Evolutionary conservation across 805 yeast genomes (phyloP).

Genomic region (Teunomyces funiuensis): DNA sequence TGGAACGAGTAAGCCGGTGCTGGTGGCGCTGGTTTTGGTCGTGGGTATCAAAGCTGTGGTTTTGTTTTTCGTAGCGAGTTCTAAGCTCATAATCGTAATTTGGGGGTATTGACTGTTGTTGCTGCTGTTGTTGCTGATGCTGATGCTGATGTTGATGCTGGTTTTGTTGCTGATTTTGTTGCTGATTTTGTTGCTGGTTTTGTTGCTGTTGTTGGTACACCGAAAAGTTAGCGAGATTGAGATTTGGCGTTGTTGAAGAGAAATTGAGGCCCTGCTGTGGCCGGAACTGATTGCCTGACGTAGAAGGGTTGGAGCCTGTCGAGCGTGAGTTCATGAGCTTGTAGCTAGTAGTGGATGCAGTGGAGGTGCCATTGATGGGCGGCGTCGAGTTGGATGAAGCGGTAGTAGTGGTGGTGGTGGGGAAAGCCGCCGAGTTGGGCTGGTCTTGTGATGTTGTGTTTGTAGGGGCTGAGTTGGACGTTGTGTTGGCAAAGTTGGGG

Average conservation of each 20-base stretch:
- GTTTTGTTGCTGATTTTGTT: conserved; percentile 15
- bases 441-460: conserved; percentile 2
- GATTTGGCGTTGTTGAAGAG: conserved; percentile 16
- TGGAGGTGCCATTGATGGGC: conserved; percentile 1
- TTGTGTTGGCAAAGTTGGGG: conserved; percentile 9
- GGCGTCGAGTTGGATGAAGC: conserved; percentile 10
- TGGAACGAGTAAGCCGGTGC: conserved; percentile 6
- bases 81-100: conserved; percentile 21
- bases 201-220: conserved; percentile 14
- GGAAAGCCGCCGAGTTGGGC: neutral
- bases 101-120: conserved; percentile 5
- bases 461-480: conserved; percentile 6
- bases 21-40: conserved; percentile 2
- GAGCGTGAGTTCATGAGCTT: conserved; percentile 22
- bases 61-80: conserved; percentile 25
- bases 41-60: conserved; percentile 15
- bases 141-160: conserved; percentile 13
- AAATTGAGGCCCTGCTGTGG: conserved; percentile 29
- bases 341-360: conserved; percentile 12
- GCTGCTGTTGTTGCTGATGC: conserved; percentile 11
- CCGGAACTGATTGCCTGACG: conserved; percentile 22
- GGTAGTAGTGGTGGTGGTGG: conserved; percentile 9
- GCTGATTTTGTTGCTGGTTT: conserved; percentile 10
- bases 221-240: conserved; percentile 12
- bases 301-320: conserved; percentile 5